A percentile compares a stretch with the other conserved stretches of the same genome.
Conservation (phyloP, 1,284 basidiomycete genomes). For the Rhodotorula sp. region DNA sequence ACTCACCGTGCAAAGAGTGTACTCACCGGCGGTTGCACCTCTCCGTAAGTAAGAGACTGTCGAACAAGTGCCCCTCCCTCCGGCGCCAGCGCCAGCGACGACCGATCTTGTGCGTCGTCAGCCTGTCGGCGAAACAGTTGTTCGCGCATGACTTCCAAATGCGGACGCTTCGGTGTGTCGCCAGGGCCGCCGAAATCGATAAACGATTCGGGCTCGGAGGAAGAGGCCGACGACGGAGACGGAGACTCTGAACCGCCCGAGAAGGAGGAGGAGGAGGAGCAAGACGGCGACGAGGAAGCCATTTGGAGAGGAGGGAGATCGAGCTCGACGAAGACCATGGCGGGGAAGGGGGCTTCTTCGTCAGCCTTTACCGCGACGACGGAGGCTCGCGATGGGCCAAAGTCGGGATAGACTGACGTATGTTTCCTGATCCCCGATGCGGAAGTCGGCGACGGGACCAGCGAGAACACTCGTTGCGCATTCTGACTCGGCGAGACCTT, state of each 20-base stretch:
- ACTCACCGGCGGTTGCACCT: too few relatives aligned
- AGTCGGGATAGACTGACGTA: constrained; percentile 17
- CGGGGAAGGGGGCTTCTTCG: too few relatives aligned
- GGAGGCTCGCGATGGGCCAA: not conserved
- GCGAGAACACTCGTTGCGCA: not conserved
- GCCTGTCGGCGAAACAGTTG: not conserved
- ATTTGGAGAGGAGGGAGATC: not conserved
- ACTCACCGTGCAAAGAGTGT: too few relatives aligned
- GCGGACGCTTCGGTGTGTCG: constrained; percentile 3
- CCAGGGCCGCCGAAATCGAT: not conserved
- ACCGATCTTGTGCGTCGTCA: too few relatives aligned
- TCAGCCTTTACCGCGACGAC: not conserved
- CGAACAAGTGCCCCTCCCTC: too few relatives aligned
- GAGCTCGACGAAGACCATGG: too few relatives aligned
- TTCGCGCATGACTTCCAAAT: constrained; percentile 16
- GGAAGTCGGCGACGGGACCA: constrained; percentile 12
- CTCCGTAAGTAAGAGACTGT: too few relatives aligned
- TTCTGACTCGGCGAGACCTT: not conserved
- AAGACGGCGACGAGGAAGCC: not conserved
- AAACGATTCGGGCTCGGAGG: not conserved
- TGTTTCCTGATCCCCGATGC: constrained; percentile 7
- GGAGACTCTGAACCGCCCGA: too few relatives aligned
- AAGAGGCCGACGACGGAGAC: not conserved
- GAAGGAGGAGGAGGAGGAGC: not conserved
- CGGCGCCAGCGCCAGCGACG: too few relatives aligned